Evolutionary conservation across 805 yeast genomes (phyloP).

Genomic region (Ogataea chonburiensis): DNA sequence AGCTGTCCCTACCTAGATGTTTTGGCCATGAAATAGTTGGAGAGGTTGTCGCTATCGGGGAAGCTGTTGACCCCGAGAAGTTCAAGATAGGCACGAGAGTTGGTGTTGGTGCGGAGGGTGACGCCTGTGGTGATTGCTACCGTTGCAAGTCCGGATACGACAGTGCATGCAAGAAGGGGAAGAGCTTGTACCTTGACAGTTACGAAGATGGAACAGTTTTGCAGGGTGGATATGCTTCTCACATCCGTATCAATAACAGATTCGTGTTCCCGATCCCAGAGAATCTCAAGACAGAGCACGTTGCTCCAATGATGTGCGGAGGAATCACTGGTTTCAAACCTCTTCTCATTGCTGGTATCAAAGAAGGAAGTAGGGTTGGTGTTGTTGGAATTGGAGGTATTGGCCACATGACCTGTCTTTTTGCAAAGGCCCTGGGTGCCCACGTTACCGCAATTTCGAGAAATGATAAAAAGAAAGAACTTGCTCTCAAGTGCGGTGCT

Average conservation of each 20-base stretch:
- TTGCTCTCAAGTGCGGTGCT: slow-evolving; percentile 55
- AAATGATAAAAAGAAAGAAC: slow-evolving; percentile 46
- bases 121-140: slow-evolving; percentile 60
- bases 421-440: slow-evolving; percentile 62
- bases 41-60: slow-evolving; percentile 56
- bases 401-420: slow-evolving; percentile 62
- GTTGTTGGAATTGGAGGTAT: slow-evolving; percentile 66
- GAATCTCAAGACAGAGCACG: slow-evolving; percentile 46
- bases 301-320: slow-evolving; percentile 77
- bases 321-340: slow-evolving; percentile 76
- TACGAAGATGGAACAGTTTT: slow-evolving; percentile 35
- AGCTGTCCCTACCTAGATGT: slow-evolving; percentile 36
- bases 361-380: slow-evolving; percentile 46
- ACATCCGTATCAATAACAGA: slow-evolving; percentile 60
- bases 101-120: slow-evolving; percentile 73
- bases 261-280: slow-evolving; percentile 67
- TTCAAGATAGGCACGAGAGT: slow-evolving; percentile 73
- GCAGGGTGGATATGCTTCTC: slow-evolving; percentile 71
- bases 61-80: slow-evolving; percentile 39
- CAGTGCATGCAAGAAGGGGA: slow-evolving; percentile 36
- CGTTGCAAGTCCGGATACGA: slow-evolving; percentile 57
- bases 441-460: slow-evolving; percentile 61
- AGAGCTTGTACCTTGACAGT: slow-evolving; percentile 36
- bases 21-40: slow-evolving; percentile 70
- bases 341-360: slow-evolving; percentile 45